Conservation (phyloP, 768 basidiomycete species). For the Lentinula boryana region DNA sequence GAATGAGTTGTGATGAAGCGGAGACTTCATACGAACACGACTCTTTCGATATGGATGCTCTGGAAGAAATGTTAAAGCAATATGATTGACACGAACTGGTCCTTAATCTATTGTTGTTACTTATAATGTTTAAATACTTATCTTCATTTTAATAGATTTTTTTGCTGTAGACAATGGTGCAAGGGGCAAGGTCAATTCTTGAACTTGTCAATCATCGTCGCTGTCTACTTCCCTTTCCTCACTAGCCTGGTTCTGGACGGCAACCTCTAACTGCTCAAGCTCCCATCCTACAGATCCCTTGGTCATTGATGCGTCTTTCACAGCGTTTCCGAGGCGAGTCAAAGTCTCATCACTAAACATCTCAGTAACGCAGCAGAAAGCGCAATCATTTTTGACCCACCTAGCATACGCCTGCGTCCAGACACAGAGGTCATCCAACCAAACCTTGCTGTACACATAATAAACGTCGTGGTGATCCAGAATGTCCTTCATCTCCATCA, state of each 20-base stretch:
- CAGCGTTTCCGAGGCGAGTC: constrained; percentile 32
- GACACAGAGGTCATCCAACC: constrained; percentile 81
- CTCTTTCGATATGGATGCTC: constrained; percentile 1
- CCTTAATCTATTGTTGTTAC: not conserved
- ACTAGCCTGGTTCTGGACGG: constrained; percentile 29
- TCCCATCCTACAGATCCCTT: constrained; percentile 66
- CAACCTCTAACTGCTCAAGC: constrained; percentile 59
- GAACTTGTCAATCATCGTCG: constrained; percentile 49
- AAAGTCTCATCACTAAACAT: constrained; percentile 51
- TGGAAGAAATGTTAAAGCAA: constrained; percentile 1
- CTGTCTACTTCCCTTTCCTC: constrained; percentile 48
- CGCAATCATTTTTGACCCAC: constrained; percentile 31
- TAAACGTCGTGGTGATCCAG: constrained; percentile 82
- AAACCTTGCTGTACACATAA: constrained; percentile 83
- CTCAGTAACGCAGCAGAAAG: not conserved
- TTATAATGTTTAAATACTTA: not conserved
- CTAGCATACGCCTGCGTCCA: constrained; percentile 70
- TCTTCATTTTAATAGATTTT: not conserved
- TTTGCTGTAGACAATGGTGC: too few relatives aligned
- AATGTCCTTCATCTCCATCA: constrained; percentile 68
- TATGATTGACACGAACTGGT: not conserved
- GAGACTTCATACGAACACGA: constrained; percentile 3
- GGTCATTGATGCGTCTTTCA: constrained; percentile 35
- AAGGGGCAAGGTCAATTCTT: too few relatives aligned
- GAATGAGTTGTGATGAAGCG: not conserved